Evolutionary conservation across 2,329 filamentous ascomycete genomes (phyloP), one percentile per base, ranked within the genome.

Genomic region (Fusarium tanahbumbuense): DNA sequence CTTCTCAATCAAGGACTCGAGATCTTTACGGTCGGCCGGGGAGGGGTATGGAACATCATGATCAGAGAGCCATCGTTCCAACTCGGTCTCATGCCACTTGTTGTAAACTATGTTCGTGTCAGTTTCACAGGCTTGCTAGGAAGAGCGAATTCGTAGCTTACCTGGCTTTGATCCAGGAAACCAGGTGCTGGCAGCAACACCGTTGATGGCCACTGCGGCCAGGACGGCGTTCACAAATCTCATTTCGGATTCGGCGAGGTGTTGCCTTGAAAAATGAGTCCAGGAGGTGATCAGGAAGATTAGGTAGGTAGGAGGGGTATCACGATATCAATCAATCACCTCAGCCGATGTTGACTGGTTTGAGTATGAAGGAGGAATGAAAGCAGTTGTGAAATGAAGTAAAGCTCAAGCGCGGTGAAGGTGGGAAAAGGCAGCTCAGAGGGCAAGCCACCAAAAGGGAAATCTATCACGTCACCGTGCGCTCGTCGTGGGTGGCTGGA

Each of bases 81-180:
- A 89, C 86, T 99, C 96, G 23, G 93, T 97, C 85, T 98, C 91
- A 76, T 98, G 95, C 96, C 96, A 99, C 81, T 96, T 98, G 84
- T 98, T 98, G 86, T 98, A 98, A 18, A 91, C 95, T 97, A n/a
- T 12, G 6, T n/a, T 22, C 5, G 10, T 16, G 28, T 71, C 25
- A 71, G 64, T 20, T 20, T 7, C 22, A n/a, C 3, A 25, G 30
- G 3, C 23, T 18, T 9, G 18, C 10, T 45, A 15, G 22, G 16
- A 34, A 5, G 7, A 28, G 8, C 12, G 40, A 20, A 41, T 9
- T 4, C 4, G 12, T 40, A 20, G 71, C 92, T 76, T 87, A 97
- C 94, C 91, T 77, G 93, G 85, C 82, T 93, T 96, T 78, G 88
- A 74, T n/a, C 80, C 80, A 18, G 80, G 89, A 78, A 97, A 94